Evolutionary conservation across 805 yeast genomes (phyloP).

Genomic region (Kuraishia piskuri): DNA sequence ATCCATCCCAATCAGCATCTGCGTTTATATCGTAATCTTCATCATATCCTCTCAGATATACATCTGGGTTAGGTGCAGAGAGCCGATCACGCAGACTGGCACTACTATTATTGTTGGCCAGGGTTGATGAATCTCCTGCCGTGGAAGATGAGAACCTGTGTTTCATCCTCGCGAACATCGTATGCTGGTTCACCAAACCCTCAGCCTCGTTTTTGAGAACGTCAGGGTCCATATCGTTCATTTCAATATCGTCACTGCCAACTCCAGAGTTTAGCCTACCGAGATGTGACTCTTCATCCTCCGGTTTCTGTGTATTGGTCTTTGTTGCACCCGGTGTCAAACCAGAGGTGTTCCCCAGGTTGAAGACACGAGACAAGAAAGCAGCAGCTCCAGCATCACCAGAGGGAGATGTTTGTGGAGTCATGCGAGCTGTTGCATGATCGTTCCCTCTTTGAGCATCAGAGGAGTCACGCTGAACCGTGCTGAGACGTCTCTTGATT

Average conservation of each 20-base stretch:
- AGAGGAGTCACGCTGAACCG: neutral
- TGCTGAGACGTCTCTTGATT: neutral
- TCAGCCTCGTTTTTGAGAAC: constrained; percentile 44
- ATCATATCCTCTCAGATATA: constrained; percentile 2
- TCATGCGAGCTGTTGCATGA: neutral
- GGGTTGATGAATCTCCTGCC: constrained; percentile 6
- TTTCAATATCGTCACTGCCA: neutral
- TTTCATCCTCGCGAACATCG: constrained; percentile 7
- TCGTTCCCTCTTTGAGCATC: neutral
- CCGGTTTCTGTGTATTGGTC: neutral
- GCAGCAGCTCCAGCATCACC: neutral
- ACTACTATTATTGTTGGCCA: neutral
- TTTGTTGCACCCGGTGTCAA: constrained; percentile 3
- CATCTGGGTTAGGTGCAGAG: constrained; percentile 3
- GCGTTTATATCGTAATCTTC: constrained; percentile 1
- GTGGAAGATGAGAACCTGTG: constrained; percentile 12
- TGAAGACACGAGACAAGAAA: neutral
- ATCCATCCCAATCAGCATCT: constrained; percentile 21
- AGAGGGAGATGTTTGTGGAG: neutral
- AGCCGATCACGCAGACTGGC: neutral
- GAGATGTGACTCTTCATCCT: constrained; percentile 1
- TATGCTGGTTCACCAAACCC: constrained; percentile 42
- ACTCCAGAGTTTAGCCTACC: neutral
- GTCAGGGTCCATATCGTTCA: constrained; percentile 30
- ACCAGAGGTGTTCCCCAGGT: constrained; percentile 1